Evolutionary conservation across 495 filamentous ascomycete species (phyloP).

Genomic region (Podospora australis): DNA sequence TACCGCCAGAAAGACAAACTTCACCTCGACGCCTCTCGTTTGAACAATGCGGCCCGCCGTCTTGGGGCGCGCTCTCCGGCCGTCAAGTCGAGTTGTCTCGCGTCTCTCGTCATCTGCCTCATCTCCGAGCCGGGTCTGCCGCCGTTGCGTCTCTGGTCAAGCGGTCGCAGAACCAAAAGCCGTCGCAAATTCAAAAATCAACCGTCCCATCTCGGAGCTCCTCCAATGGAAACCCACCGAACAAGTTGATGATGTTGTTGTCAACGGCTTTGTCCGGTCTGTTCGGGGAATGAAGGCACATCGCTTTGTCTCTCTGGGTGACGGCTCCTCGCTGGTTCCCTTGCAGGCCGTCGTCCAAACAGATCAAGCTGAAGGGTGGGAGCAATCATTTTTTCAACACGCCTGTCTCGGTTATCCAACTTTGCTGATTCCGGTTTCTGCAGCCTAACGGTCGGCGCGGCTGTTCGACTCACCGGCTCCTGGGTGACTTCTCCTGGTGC

Average conservation of each 20-base stretch:
- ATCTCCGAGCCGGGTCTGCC: conserved; percentile 2
- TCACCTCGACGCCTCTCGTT: too few species aligned
- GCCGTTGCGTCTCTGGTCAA: conserved; percentile 18
- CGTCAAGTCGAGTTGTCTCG: conserved; percentile 7
- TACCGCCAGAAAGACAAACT: too few species aligned
- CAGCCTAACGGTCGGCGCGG: conserved; percentile 74
- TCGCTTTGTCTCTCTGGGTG: conserved; percentile 77
- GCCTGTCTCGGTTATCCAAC: conserved; percentile 19
- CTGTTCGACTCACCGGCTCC: conserved; percentile 68
- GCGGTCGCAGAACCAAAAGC: neutral
- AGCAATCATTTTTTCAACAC: conserved; percentile 18
- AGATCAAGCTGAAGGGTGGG: conserved; percentile 71
- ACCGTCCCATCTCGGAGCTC: conserved; percentile 22
- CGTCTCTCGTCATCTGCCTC: conserved; percentile 3
- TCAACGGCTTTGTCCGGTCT: conserved; percentile 78
- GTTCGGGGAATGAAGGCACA: conserved; percentile 57
- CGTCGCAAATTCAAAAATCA: neutral
- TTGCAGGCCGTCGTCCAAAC: conserved; percentile 78
- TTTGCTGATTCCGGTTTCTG: conserved; percentile 23
- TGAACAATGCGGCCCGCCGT: conserved; percentile 16
- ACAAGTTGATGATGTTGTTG: conserved; percentile 29
- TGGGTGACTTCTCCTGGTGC: conserved; percentile 71
- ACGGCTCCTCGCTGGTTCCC: conserved; percentile 74
- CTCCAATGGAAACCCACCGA: conserved; percentile 26
- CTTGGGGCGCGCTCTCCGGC: conserved; percentile 9